A percentile compares a stretch with the other conserved stretches of the same genome.
Conservation (phyloP, 2,329 filamentous ascomycete genomes). For the Xylaria hypoxylon region DNA sequence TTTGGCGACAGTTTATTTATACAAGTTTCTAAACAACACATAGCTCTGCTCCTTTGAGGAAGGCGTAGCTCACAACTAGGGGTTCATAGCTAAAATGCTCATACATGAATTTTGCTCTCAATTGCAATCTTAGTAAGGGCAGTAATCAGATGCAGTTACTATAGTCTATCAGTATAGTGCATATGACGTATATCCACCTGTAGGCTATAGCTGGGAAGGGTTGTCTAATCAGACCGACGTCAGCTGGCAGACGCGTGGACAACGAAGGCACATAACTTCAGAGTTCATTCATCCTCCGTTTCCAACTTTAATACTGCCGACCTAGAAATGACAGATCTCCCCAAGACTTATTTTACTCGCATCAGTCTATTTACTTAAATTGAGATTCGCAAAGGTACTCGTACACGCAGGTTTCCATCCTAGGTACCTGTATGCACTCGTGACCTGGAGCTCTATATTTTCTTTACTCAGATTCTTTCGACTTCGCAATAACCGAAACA, state of each 20-base stretch:
- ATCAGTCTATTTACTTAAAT: neutral
- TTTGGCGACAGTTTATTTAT: constrained; percentile 24
- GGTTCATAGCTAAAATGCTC: neutral
- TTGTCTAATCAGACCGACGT: constrained; percentile 9
- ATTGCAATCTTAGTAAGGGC: neutral
- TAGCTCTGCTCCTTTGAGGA: neutral
- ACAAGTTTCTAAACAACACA: constrained; percentile 13
- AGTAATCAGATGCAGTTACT: too few species aligned
- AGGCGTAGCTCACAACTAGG: neutral
- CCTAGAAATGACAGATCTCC: neutral
- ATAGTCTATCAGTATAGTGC: too few species aligned
- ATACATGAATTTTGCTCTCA: neutral
- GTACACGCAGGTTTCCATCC: neutral
- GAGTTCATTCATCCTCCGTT: neutral
- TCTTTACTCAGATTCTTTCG: neutral
- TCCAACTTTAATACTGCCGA: neutral
- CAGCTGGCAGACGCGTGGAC: constrained; percentile 7
- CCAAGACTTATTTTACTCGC: neutral
- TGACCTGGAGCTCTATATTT: constrained; percentile 3
- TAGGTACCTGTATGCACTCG: neutral
- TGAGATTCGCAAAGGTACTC: neutral
- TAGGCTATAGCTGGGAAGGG: too few species aligned
- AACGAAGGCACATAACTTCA: neutral
- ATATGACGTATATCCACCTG: too few species aligned
- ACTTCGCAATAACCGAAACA: neutral